Evolutionary conservation across 2,329 filamentous ascomycete species (phyloP), one percentile per base, ranked within the genome.

Genomic region (Ceratocystis cacaofunesta): DNA sequence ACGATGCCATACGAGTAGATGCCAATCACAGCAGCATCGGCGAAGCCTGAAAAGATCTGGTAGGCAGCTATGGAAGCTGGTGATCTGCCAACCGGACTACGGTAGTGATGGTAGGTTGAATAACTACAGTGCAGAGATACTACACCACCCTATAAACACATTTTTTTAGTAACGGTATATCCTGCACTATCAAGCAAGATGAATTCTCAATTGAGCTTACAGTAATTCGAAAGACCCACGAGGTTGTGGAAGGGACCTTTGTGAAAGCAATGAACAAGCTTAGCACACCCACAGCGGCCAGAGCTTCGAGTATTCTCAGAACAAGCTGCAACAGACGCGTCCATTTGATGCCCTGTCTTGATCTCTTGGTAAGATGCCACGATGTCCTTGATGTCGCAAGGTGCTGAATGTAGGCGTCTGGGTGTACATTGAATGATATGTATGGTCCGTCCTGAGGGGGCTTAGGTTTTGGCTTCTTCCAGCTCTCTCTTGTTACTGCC

Each of bases 11-110:
- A 86, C 5, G 78, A 77, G 71, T 83, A 87, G 46, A 86, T 75
- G 7, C 81, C 78, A 30, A 82, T 69, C 57, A 82, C 75, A 10
- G 76, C 76, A 15, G 84, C 71, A 73, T 97, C 92, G 52, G 88
- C 82, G 55, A 90, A 76, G 10, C 83, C 80, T 2, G 91, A 85
- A 73, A 96, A 97, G 66, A 94, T 76, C 75, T 95, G 90, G 75
- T 97, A 97, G 69, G 90, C 92, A 15, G 90, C 86, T 19, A 90
- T 89, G 25, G 90, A 95, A 2, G 80, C 86, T 0, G 92, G 86
- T 0, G 91, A 85, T 63, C 91, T 85, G 57, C 80, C 82, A 61
- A 84, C 84, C 0, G 89, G 82, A 46, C 86, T 83, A 41, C 89
- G 84, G 15, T 83, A 79, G 48, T 95, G 83, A 73, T 96, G 91